Conservation (phyloP, 1,284 basidiomycete genomes). For the Crucibulum cyathiforme region DNA sequence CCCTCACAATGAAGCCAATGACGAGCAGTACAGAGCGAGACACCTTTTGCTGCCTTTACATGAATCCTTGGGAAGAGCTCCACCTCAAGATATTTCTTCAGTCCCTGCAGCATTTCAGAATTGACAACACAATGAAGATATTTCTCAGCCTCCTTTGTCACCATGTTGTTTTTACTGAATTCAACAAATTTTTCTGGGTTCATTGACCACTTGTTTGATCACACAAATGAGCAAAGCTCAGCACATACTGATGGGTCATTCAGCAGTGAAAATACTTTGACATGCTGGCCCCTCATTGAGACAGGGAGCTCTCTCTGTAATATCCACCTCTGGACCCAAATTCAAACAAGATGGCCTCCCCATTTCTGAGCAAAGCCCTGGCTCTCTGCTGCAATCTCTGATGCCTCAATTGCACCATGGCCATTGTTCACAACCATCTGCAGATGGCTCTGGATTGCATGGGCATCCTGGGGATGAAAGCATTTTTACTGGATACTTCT, state of each 20-base stretch:
- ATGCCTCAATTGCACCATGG: conserved; percentile 27
- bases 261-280: neutral
- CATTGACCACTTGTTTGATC: conserved; percentile 8
- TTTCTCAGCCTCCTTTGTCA: conserved; percentile 22
- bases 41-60: conserved; percentile 16
- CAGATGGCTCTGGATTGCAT: conserved; percentile 33
- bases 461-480: conserved; percentile 2
- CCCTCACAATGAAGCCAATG: conserved; percentile 17
- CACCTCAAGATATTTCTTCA: conserved; percentile 35
- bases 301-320: conserved; percentile 26
- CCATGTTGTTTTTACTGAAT: conserved; percentile 23
- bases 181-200: conserved; percentile 33
- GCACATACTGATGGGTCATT: neutral
- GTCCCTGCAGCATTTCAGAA: conserved; percentile 32
- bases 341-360: conserved; percentile 28
- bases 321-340: conserved; percentile 36
- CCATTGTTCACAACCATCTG: conserved; percentile 32
- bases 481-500: neutral
- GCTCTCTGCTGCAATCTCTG: conserved; percentile 31
- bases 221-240: neutral
- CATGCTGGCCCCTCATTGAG: conserved; percentile 34
- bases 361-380: conserved; percentile 32
- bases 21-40: conserved; percentile 21
- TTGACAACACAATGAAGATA: conserved; percentile 26
- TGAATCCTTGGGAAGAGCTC: conserved; percentile 31